Base-by-base conservation (phyloP, 2,329 filamentous ascomycete species). In the Diaporthe citri region DNA sequence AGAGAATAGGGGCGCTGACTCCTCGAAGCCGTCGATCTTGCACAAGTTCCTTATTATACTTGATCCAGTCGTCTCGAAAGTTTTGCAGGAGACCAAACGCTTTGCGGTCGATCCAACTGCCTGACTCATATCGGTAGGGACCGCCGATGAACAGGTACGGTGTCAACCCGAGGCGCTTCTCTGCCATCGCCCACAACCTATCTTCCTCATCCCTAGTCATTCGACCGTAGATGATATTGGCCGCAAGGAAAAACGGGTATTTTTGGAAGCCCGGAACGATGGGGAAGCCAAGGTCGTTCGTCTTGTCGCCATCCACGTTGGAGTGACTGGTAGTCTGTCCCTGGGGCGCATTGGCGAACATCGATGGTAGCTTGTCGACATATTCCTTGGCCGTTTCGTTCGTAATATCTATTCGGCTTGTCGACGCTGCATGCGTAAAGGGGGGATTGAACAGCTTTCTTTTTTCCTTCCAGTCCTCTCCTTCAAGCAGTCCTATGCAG, bases 171-270 rank as follows among this genome's bases (percentile, higher is more conserved):
- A 71, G 17, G 8, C 66, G 22, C 39, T 57, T 57, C 66, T 71
- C 51, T 20, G 66, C 22, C 20, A 71, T 13, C 4, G 25, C 22
- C 66, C 66, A 71, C 22, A 71, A 15, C 12, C 39, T 36, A 15
- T 36, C 20, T 20, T 71, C 66, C 39, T 71, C 66, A 12, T 4
- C 48, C 13, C 28, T 17, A 3, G 66, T 71, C 66, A 71, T 71
- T 20, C 25, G 48, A 31, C 66, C 66, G 51, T 71, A 71, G 15
- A 71, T 71, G 34, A n/a, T 34, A 6, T 46, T 43, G 10, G 66
- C 66, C 8, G 66, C 31, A 10, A 71, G 66, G 39, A 71, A 71
- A 20, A 22, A 71, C 4, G 66, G 66, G 22, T 25, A 71, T 25
- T 71, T 71, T 25, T n/a, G 13, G 41, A 66, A 66, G 10, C n/a